Evolutionary conservation across 1,284 basidiomycete species (phyloP), one percentile per base, ranked within the genome.

Genomic region (Ustilago vetiveriae): DNA sequence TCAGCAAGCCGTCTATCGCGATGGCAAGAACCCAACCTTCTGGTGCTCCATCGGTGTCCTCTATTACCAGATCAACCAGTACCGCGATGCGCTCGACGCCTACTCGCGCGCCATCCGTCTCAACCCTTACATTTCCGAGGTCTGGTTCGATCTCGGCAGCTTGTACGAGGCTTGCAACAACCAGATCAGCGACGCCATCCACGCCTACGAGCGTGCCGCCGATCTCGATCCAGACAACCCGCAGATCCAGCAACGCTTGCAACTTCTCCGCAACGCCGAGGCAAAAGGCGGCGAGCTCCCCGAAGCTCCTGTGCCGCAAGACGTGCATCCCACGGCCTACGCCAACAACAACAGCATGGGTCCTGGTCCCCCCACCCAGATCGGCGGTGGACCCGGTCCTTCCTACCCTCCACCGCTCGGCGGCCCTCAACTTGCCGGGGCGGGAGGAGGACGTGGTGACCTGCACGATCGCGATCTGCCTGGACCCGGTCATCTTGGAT

Each of bases 31-130:
- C 82, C 96, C 96, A 0, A 97, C 95, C 0, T 98, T 98, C 84
- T 98, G 95, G 96, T 98, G 96, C 83, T 97, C 94, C 23, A 99
- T 99, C 76, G 95, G 96, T 52, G 95, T 98, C 0, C 87, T 99
- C 2, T 99, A 99, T 83, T 99, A 97, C 87, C 94, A 98, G 82
- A 98, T 98, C 85, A 97, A 95, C 84, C 96, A 98, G 83, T 98
- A 92, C 85, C 91, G 94, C 46, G 95, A 99, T 81, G 94, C 95
- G 0, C 88, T 98, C 26, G 95, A 98, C 78, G 95, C 96, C 10
- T 99, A 98, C 82, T 98, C 94, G 26, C 91, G 94, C 14, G 95
- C 95, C 7, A 98, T 99, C 76, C 89, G 94, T 59, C 94, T 98
- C 84, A 98, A 98, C 81, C 95, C 95, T 0, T 98, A 96, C 86